These are phyloP conservation scores for Haplosporangium sp. DNA, from an alignment of 371 early-diverging fungal genomes.

Conservation along the genomic window DNA sequence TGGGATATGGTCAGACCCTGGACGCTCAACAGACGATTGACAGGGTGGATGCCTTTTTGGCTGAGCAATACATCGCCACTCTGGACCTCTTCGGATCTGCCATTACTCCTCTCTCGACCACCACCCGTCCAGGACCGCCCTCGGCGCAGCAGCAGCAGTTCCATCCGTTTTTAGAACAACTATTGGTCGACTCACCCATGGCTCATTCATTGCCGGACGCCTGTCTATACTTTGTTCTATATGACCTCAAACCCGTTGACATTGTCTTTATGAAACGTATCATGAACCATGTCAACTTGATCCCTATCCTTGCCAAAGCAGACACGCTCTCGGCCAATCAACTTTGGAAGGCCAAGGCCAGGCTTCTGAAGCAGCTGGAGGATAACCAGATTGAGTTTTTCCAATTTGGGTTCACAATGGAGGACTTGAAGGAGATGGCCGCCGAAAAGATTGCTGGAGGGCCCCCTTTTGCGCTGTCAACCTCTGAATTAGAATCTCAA, in stretches of 20 bases:
- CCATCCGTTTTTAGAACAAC: slow-evolving; percentile 55
- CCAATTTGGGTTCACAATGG: slow-evolving; percentile 36
- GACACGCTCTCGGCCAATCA: slow-evolving; percentile 63
- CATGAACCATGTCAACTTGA: slow-evolving; percentile 86
- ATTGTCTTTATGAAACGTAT: slow-evolving; percentile 92
- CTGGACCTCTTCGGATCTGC: slow-evolving; percentile 32
- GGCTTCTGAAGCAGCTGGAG: slow-evolving; percentile 45
- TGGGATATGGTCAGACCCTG: slow-evolving; percentile 46
- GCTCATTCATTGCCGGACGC: slow-evolving; percentile 77
- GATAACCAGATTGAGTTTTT: slow-evolving; percentile 49
- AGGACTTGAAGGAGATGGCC: slow-evolving; percentile 44
- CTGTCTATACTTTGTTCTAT: slow-evolving; percentile 93
- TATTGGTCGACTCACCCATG: slow-evolving; percentile 60
- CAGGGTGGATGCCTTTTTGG: slow-evolving; percentile 37
- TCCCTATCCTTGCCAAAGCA: slow-evolving; percentile 83
- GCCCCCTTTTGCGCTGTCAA: slow-evolving; percentile 50
- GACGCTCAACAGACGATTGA: slow-evolving; percentile 40
- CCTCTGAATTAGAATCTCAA: slow-evolving; percentile 29
- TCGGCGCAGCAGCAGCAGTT: slow-evolving; percentile 74
- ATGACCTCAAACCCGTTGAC: slow-evolving; percentile 89
- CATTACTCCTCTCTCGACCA: slow-evolving; percentile 47
- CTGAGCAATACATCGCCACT: slow-evolving; percentile 37
- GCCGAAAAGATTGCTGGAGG: slow-evolving; percentile 36
- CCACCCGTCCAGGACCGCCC: slow-evolving; percentile 73
- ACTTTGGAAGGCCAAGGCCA: slow-evolving; percentile 50